These are phyloP conservation scores for Penicillium sp. DNA, from an alignment of 2,329 filamentous ascomycete genomes.

Conservation along the genomic window DNA sequence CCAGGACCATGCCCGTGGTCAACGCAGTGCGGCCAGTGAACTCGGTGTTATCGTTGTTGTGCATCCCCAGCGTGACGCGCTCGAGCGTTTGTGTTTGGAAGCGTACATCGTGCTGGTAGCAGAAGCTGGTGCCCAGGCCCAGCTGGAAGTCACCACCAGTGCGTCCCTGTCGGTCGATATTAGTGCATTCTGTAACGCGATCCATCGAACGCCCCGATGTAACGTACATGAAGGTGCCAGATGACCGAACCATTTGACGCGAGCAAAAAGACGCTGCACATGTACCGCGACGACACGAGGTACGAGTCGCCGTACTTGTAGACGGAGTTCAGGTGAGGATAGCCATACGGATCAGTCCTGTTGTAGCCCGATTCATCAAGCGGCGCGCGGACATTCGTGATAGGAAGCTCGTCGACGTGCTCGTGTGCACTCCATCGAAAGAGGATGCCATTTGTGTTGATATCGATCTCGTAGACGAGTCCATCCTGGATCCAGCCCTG, in stretches of 20 bases:
- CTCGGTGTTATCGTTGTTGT: conserved; percentile 30
- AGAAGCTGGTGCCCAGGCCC: conserved; percentile 20
- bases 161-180: conserved; percentile 16
- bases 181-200: neutral
- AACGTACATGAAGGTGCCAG: conserved; percentile 27
- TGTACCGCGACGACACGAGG: conserved; percentile 22
- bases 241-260: conserved; percentile 24
- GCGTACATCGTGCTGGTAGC: conserved; percentile 35
- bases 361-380: conserved; percentile 9
- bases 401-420: conserved; percentile 20
- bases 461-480: conserved; percentile 30
- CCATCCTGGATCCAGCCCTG: conserved; percentile 31
- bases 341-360: conserved; percentile 21
- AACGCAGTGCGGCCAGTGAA: conserved; percentile 30
- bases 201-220: neutral
- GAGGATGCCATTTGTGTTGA: conserved; percentile 27
- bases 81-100: conserved; percentile 27
- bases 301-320: conserved; percentile 24
- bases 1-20: conserved; percentile 25
- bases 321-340: conserved; percentile 25
- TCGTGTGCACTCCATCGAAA: conserved; percentile 32
- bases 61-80: conserved; percentile 27
- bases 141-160: conserved; percentile 26
- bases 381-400: conserved; percentile 16
- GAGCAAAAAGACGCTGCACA: conserved; percentile 25